Evolutionary conservation across 805 yeast species (phyloP).

Genomic region (Candida insectorum): DNA sequence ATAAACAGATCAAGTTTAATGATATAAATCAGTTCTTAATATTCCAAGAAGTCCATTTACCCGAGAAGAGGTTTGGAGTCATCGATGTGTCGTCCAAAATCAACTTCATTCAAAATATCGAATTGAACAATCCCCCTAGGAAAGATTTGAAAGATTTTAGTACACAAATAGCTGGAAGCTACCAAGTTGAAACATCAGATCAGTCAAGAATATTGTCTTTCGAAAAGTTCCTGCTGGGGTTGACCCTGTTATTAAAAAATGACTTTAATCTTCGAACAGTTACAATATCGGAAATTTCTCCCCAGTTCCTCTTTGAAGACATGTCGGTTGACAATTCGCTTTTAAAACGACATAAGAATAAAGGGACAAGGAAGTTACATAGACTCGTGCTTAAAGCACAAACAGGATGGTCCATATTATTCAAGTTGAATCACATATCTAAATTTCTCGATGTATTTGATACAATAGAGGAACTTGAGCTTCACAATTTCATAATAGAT

Average conservation of each 20-base stretch:
- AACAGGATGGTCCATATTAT: constrained; percentile 51
- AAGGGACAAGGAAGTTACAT: constrained; percentile 21
- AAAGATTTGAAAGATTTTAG: constrained; percentile 17
- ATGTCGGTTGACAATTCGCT: constrained; percentile 3
- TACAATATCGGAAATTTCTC: constrained; percentile 44
- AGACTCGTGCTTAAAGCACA: constrained; percentile 41
- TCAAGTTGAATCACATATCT: constrained; percentile 42
- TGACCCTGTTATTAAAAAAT: constrained; percentile 36
- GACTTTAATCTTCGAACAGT: constrained; percentile 45
- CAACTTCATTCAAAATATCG: constrained; percentile 25
- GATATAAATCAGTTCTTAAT: constrained; percentile 26
- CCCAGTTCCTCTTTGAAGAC: constrained; percentile 42
- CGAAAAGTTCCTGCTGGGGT: constrained; percentile 20
- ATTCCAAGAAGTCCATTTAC: constrained; percentile 33
- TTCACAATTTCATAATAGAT: constrained; percentile 49
- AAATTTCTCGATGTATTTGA: constrained; percentile 41
- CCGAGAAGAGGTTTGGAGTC: constrained; percentile 19
- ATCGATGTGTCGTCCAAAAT: constrained; percentile 28
- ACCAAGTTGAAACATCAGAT: constrained; percentile 23
- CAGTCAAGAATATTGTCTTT: constrained; percentile 15
- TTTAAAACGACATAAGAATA: constrained; percentile 4
- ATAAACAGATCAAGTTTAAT: constrained; percentile 27
- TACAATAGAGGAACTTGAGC: constrained; percentile 36
- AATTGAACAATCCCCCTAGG: constrained; percentile 33
- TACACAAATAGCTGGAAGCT: constrained; percentile 35